phyloP scores from a whole-genome alignment of 257 asterid genomes.

The Nicotiana tomentosiformis region DNA sequence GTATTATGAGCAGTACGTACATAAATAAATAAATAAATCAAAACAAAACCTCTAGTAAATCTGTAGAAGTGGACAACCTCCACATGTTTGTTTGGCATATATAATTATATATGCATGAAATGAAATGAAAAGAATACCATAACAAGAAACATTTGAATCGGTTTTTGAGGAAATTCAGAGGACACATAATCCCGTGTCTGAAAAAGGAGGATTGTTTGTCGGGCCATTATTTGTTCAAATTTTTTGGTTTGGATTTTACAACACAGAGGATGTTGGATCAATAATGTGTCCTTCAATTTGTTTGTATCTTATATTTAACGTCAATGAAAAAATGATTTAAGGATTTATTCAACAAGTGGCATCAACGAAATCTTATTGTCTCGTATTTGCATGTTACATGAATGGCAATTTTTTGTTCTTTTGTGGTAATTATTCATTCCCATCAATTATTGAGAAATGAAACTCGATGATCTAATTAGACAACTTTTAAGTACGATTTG shows the following conservation, averaged over 20 bases:
- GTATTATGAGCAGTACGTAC: too few relatives aligned
- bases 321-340: neutral
- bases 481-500: neutral
- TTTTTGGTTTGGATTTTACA: neutral
- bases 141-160: conserved; percentile 17
- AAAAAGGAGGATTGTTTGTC: conserved; percentile 27
- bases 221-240: conserved; percentile 7
- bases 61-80: neutral
- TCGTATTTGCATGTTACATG: conserved; percentile 1
- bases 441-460: neutral
- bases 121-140: conserved; percentile 4
- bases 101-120: neutral
- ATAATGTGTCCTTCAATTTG: neutral
- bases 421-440: too few relatives aligned
- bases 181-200: conserved; percentile 37
- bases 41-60: neutral
- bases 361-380: neutral
- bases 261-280: conserved; percentile 30
- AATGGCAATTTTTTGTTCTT: neutral
- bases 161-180: conserved; percentile 28
- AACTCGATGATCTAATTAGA: neutral
- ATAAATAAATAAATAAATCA: neutral
- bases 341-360: neutral
- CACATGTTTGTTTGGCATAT: conserved; percentile 4
- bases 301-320: neutral